Base-by-base conservation (phyloP, 116 monocot genomes). In the Papilionanthe hybrid region DNA sequence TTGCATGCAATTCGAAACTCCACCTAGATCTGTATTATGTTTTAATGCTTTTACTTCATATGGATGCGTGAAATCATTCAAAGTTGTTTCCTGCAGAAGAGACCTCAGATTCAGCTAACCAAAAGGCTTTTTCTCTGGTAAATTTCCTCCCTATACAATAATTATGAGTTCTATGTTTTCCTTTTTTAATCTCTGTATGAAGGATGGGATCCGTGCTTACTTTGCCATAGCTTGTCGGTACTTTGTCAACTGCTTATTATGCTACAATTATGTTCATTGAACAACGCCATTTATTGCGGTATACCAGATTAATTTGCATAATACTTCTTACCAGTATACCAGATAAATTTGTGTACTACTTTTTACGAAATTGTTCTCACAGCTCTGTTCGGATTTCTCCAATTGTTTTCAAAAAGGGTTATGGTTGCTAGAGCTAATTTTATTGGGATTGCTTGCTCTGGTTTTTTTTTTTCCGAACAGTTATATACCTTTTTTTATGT, bases 91-190 rank as follows among this genome's bases (percentile, higher is more conserved):
- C 44, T 90, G 88, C 93, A 98, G 97, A 98, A 78, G 87, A 90
- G 48, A 83, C 85, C 55, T 86, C 87, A 29, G 83, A 87, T 65
- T 81, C 82, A 79, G 88, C 86, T 86, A 83, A 73, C 63, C 79
- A 19, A 65, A 88, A 88, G 68, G 84, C 85, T 69, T 85, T 93
- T 83, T 87, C 87, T 63, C 53, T 78, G 86, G 95, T 98, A 95
- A 87, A 27, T 73, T 73, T 7, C 5, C 7, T 73, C 15, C 2
- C 23, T 48, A 13, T 75, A 4, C 32, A 69, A 13, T 43, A 75
- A 50, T 27, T 25, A 27, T 48, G n/a, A 78, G 41, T 44, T 78
- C 0, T 25, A 78, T 15, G n/a, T 47, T 63, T 79, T 43, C 6
- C 8, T 29, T 78, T 42, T 79, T 42, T 78, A 8, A 25, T 42